Evolutionary conservation across 2,329 filamentous ascomycete species (phyloP), one percentile per base, ranked within the genome.

Genomic region (Orbilia blumenaviensis): DNA sequence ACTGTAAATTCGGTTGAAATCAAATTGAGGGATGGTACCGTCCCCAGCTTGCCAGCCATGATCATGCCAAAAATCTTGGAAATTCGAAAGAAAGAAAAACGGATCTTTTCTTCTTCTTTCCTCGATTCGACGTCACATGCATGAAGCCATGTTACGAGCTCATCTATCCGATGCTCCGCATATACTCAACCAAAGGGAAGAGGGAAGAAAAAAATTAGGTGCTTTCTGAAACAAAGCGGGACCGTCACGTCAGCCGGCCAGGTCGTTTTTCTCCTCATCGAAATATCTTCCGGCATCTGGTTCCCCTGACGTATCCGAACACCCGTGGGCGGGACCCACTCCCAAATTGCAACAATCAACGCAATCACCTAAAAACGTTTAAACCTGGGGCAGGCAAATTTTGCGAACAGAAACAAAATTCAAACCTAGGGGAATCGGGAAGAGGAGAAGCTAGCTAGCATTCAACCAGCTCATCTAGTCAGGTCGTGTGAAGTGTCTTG

Each of bases 241-340:
- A 56, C 52, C 52, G 14, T 10, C 27, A 29, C 2, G 23, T 50
- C 21, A 44, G 32, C 27, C 25, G 41, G 41, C 10, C 27, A 27
- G 52, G 66, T 63, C 44, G 34, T 54, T 38, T 44, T 71, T 36
- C 38, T 32, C 9, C 25, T 18, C n/a, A 61, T 62, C 56, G 52
- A 56, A 34, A 21, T 54, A 62, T 56, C 56, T 34, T 62, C 66
- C 66, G 46, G 48, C 25, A 46, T 21, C 21, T 58, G 9, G n/a
- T 60, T 46, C 66, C 66, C 56, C 66, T 71, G 56, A 63, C 66
- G 56, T 56, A 54, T 62, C 66, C 66, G 66, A 71, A 63, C 56
- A 71, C 44, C 66, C 66, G 56, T 71, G 16, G 36, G 29, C 21
- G 9, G 27, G 66, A 71, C 58, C 66, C 66, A 71, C 66, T 36